Conservation (phyloP, 805 yeast genomes). For the Cyberlindnera meyerae region DNA sequence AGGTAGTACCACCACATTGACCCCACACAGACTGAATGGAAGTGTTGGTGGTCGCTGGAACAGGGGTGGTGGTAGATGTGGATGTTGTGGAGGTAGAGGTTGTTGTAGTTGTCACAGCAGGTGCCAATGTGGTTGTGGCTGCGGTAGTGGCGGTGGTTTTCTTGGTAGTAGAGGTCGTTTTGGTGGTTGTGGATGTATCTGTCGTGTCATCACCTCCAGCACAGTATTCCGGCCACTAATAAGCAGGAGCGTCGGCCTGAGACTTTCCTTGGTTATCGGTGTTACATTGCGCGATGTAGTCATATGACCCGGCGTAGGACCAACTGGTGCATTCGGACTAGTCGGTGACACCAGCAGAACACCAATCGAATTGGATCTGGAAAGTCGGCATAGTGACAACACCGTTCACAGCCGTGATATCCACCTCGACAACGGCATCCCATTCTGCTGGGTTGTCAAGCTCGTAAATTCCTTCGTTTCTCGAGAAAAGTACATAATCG, state of each 20-base stretch:
- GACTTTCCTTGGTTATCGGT: slow-evolving; percentile 19
- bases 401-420: slow-evolving; percentile 4
- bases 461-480: slow-evolving; percentile 5
- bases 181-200: background rate
- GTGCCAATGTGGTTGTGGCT: background rate
- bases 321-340: slow-evolving; percentile 17
- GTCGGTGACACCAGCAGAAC: slow-evolving; percentile 22
- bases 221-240: slow-evolving; percentile 23
- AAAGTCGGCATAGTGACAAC: slow-evolving; percentile 12
- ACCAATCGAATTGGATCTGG: slow-evolving; percentile 25
- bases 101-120: background rate
- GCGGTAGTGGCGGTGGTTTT: background rate
- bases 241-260: slow-evolving; percentile 20
- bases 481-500: slow-evolving; percentile 11
- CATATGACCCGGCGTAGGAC: slow-evolving; percentile 20
- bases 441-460: slow-evolving; percentile 11
- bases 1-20: slow-evolving; percentile 19
- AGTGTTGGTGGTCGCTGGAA: slow-evolving; percentile 1
- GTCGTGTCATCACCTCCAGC: slow-evolving; percentile 7
- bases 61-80: slow-evolving; percentile 1
- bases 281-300: slow-evolving; percentile 21
- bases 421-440: slow-evolving; percentile 7
- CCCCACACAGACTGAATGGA: slow-evolving; percentile 1
- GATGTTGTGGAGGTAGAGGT: background rate
- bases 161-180: slow-evolving; percentile 1